Percentiles rank a stretch among this genome's conserved stretches.
These are phyloP conservation scores for Sporothrix humicola DNA, from an alignment of 2,329 filamentous ascomycete genomes.

Conservation along the genomic window DNA sequence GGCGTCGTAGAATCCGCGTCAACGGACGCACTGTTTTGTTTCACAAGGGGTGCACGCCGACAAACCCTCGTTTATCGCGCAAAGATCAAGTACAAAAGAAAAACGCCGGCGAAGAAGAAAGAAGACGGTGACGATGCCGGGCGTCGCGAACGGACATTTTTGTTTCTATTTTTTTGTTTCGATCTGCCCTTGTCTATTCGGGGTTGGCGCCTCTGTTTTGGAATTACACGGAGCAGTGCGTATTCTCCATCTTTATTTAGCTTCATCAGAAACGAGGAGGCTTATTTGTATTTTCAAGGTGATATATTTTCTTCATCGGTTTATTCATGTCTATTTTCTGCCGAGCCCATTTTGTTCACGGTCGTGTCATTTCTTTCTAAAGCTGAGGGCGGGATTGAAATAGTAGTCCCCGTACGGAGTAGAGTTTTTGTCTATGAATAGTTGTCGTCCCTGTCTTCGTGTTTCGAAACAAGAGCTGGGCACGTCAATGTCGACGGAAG, in stretches of 20 bases:
- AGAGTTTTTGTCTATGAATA: background rate
- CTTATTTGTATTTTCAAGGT: background rate
- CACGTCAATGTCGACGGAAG: background rate
- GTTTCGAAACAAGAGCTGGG: background rate
- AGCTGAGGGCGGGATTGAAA: too few relatives aligned
- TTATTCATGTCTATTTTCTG: background rate
- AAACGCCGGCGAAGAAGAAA: background rate
- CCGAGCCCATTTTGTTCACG: background rate
- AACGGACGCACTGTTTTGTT: background rate
- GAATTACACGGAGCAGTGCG: background rate
- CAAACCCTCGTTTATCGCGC: slow-evolving; percentile 1
- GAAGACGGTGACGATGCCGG: background rate
- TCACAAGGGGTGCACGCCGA: background rate
- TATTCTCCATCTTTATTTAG: slow-evolving; percentile 4
- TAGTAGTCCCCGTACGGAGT: too few relatives aligned
- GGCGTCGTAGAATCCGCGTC: background rate
- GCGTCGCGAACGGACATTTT: background rate
- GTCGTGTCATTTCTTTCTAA: background rate
- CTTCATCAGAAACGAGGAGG: background rate
- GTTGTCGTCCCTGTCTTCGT: background rate
- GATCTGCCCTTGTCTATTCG: slow-evolving; percentile 8
- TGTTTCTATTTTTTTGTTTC: slow-evolving; percentile 19
- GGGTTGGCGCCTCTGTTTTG: background rate
- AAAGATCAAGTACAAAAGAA: background rate
- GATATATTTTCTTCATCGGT: background rate